Evolutionary conservation across 2,329 filamentous ascomycete genomes (phyloP).

Genomic region (Zymoseptoria pseudotritici): DNA sequence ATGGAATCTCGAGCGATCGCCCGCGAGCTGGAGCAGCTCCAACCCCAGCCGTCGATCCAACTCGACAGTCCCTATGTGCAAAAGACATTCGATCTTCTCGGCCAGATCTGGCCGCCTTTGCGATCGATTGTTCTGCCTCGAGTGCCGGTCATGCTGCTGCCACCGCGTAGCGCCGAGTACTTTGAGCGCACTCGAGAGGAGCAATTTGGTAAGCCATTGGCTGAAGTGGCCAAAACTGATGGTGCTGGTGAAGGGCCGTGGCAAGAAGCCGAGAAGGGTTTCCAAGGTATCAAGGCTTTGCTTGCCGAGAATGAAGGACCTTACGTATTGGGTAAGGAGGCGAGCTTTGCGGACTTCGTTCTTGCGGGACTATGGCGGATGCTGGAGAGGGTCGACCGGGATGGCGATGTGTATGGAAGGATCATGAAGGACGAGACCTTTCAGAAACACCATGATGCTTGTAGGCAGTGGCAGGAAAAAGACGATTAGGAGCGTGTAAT

Average conservation of each 20-base stretch:
- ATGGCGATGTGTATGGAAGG: slow-evolving; percentile 33
- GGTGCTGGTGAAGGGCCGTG: slow-evolving; percentile 45
- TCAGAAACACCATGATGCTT: slow-evolving; percentile 33
- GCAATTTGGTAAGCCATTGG: slow-evolving; percentile 46
- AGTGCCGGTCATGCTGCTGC: slow-evolving; percentile 48
- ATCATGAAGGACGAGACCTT: slow-evolving; percentile 34
- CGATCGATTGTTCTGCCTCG: slow-evolving; percentile 41
- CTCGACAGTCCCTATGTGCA: slow-evolving; percentile 42
- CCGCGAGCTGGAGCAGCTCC: slow-evolving; percentile 47
- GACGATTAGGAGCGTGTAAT: slow-evolving; percentile 22
- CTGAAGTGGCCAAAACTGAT: slow-evolving; percentile 36
- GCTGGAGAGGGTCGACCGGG: slow-evolving; percentile 24
- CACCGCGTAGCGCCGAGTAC: slow-evolving; percentile 45
- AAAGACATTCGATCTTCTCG: background rate
- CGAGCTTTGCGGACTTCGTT: slow-evolving; percentile 52
- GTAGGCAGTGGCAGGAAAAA: slow-evolving; percentile 33
- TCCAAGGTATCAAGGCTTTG: slow-evolving; percentile 31
- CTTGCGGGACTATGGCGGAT: slow-evolving; percentile 43
- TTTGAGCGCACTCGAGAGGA: slow-evolving; percentile 48
- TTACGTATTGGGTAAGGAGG: slow-evolving; percentile 52
- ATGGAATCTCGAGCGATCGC: slow-evolving; percentile 61
- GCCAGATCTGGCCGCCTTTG: slow-evolving; percentile 34
- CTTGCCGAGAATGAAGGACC: slow-evolving; percentile 51
- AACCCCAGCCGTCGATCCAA: slow-evolving; percentile 53
- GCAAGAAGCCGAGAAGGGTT: slow-evolving; percentile 36